phyloP scores from a whole-genome alignment of 1,284 basidiomycete species.

The Cryptococcus sp. region DNA sequence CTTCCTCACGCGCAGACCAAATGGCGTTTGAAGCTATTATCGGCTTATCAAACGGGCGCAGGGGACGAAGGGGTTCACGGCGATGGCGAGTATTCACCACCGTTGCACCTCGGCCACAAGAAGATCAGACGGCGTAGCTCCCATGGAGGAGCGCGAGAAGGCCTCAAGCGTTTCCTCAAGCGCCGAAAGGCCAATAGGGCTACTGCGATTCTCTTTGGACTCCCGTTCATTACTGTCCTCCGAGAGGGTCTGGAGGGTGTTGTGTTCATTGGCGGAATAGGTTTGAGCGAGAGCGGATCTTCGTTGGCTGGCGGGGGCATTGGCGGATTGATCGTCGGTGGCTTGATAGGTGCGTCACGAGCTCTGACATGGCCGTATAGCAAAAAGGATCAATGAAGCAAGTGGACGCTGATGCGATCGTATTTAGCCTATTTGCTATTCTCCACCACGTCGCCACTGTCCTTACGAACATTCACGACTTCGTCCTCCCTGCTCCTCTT shows the following conservation, averaged over 20 bases:
- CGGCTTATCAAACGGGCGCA: slow-evolving; percentile 63
- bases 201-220: slow-evolving; percentile 68
- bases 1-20: slow-evolving; percentile 76
- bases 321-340: slow-evolving; percentile 70
- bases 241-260: slow-evolving; percentile 90
- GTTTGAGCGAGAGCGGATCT: slow-evolving; percentile 28
- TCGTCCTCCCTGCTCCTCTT: slow-evolving; percentile 81
- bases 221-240: slow-evolving; percentile 82
- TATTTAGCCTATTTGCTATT: slow-evolving; percentile 36
- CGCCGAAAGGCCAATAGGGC: slow-evolving; percentile 18
- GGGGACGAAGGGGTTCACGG: not conserved
- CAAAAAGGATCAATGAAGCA: not conserved
- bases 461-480: slow-evolving; percentile 73
- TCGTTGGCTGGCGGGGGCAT: slow-evolving; percentile 57
- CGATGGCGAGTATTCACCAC: slow-evolving; percentile 17
- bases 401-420: no score
- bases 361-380: no score
- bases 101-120: slow-evolving; percentile 1
- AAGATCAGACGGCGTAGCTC: slow-evolving; percentile 6
- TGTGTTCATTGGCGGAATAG: slow-evolving; percentile 80
- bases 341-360: slow-evolving; percentile 54
- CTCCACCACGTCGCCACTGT: slow-evolving; percentile 26
- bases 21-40: slow-evolving; percentile 80
- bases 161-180: slow-evolving; percentile 11
- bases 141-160: slow-evolving; percentile 2